phyloP scores from a whole-genome alignment of 345 rosid species.

The Crucihimalaya himalaica region DNA sequence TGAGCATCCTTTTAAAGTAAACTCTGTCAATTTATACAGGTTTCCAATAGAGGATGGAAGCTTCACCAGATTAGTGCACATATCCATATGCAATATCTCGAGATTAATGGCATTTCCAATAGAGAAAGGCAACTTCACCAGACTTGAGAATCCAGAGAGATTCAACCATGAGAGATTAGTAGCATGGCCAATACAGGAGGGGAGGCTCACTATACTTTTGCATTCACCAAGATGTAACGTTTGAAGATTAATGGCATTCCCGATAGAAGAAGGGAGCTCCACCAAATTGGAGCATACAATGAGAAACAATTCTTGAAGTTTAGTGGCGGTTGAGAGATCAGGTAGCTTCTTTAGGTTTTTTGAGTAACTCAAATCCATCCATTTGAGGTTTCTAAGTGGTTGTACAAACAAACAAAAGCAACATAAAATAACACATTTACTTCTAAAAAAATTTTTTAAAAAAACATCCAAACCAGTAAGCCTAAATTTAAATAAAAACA shows the following conservation, averaged over 20 bases:
- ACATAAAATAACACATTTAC: not conserved
- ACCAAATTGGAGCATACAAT: not conserved
- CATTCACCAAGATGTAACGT: not conserved
- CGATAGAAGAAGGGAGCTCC: not conserved
- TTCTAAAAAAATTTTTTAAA: no score
- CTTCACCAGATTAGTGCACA: not conserved
- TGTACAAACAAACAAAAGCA: not conserved
- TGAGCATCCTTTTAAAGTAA: not conserved
- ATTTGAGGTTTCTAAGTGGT: not conserved
- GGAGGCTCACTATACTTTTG: not conserved
- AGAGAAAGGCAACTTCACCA: not conserved
- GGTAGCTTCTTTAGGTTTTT: not conserved
- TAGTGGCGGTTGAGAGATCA: constrained; percentile 5
- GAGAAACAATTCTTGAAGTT: not conserved
- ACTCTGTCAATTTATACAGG: not conserved
- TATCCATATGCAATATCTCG: not conserved
- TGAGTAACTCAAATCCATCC: not conserved
- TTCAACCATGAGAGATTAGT: not conserved
- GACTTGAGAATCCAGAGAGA: not conserved
- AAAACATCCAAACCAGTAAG: not conserved
- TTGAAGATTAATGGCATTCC: not conserved
- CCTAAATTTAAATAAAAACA: not conserved
- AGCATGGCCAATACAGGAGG: not conserved
- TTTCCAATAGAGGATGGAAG: not conserved
- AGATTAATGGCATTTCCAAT: not conserved